Evolutionary conservation across 2,329 filamentous ascomycete species (phyloP).

Genomic region (Neofusicoccum umdonicola): DNA sequence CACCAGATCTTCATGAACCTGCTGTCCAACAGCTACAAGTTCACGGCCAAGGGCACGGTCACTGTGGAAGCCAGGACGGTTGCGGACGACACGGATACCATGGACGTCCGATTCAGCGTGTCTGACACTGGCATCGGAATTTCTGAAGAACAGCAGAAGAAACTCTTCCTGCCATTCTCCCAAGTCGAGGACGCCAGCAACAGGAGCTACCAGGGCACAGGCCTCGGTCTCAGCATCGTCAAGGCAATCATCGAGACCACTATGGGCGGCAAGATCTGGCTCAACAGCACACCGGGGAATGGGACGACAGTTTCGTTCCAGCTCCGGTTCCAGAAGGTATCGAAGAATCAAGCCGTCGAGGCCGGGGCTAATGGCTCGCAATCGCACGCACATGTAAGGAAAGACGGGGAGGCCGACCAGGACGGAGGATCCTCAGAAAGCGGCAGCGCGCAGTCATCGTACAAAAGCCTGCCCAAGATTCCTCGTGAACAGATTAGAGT

Average conservation of each 20-base stretch:
- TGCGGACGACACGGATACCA: constrained; percentile 65
- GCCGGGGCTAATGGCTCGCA: constrained; percentile 49
- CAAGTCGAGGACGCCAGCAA: constrained; percentile 90
- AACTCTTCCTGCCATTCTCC: constrained; percentile 88
- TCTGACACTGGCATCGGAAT: constrained; percentile 91
- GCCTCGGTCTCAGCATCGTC: constrained; percentile 88
- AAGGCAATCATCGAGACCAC: constrained; percentile 91
- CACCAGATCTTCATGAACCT: constrained; percentile 68
- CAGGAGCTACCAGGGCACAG: constrained; percentile 86
- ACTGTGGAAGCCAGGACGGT: constrained; percentile 77
- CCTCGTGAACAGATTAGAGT: constrained; percentile 77
- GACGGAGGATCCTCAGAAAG: constrained; percentile 37
- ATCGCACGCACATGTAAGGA: constrained; percentile 28
- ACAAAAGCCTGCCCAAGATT: constrained; percentile 67
- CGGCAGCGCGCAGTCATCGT: constrained; percentile 35
- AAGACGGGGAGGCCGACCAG: constrained; percentile 37
- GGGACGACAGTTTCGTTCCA: constrained; percentile 77
- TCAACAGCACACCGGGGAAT: constrained; percentile 71
- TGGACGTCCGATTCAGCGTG: constrained; percentile 80
- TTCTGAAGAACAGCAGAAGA: constrained; percentile 74
- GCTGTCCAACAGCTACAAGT: constrained; percentile 90
- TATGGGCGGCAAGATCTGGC: constrained; percentile 80
- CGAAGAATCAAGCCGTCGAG: constrained; percentile 55
- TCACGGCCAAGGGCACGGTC: constrained; percentile 82
- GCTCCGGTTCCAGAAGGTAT: constrained; percentile 80